phyloP scores from a whole-genome alignment of 2,329 filamentous ascomycete genomes.

The Trichoderma lentiforme region DNA sequence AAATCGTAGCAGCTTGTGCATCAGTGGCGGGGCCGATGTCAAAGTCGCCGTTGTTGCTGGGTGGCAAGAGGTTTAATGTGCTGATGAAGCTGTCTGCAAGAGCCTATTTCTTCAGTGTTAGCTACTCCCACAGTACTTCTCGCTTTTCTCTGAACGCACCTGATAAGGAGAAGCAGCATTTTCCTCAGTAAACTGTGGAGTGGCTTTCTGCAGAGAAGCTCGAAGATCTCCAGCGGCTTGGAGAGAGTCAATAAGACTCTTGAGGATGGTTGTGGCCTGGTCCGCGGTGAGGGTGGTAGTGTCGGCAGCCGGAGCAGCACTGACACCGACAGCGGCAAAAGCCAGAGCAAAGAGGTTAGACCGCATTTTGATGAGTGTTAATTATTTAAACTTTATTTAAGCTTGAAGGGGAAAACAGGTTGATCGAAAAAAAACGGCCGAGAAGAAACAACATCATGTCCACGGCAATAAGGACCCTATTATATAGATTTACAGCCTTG shows the following conservation, averaged over 20 bases:
- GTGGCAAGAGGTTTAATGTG: background rate
- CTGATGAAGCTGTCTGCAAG: background rate
- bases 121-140: background rate
- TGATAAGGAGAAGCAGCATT: background rate
- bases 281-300: background rate
- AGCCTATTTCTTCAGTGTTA: background rate
- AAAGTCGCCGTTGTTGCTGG: background rate
- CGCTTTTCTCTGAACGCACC: background rate
- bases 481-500: background rate
- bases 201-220: background rate
- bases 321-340: background rate
- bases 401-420: background rate
- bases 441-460: background rate
- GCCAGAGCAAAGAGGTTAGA: background rate
- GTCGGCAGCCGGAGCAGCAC: background rate
- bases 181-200: background rate
- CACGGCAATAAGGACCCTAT: background rate
- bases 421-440: background rate
- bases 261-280: background rate
- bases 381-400: too few species aligned
- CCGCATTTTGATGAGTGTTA: background rate
- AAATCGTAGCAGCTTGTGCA: background rate
- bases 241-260: background rate
- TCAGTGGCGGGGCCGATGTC: background rate
- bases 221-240: background rate